Base-by-base conservation (phyloP, 179 eudicot genomes). In the Corrigiola litoralis region DNA sequence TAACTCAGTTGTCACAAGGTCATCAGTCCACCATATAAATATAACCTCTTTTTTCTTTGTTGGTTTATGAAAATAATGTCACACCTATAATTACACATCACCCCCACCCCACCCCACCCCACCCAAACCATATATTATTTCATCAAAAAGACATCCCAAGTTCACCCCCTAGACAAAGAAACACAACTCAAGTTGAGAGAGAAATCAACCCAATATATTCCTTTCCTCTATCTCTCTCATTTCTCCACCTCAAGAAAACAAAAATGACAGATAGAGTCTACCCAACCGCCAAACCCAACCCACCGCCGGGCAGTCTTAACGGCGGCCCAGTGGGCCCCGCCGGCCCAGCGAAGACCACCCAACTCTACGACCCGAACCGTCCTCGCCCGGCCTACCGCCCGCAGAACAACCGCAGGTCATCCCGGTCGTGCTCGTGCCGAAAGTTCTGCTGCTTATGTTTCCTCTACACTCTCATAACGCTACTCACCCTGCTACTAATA, bases 371-470 rank as follows among this genome's bases (percentile, higher is more conserved):
- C 68, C 96, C 94, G 23, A 73, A 58, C 61, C 88, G 86, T 40
- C 89, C 69, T 13, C 85, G 88, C 52, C 87, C 71, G 50, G 76
- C 84, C 1, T 79, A 78, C 86, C 88, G 95, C 10, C 95, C 95
- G 0, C 70, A 42, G 12, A 82, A 78, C 31, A 65, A 69, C 34
- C 61, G 53, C 5, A 72, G 58, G 4, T 63, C 48, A 17, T 63
- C 29, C 41, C 74, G 77, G 20, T 68, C 63, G 49, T 80, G 89
- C 58, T 69, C 84, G 9, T 68, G 80, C 60, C 61, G 88, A 18
- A 81, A 77, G 27, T 73, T 63, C 29, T 72, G 92, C 72, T 84
- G 87, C 61, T 56, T 79, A 53, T 82, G 88, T 70, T 68, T 84
- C 84, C 49, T 66, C 29, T 80, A 80, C 64, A 80, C 87, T 0